Evolutionary conservation across 331 rosid genomes (phyloP).

Genomic region (Erythrophleum ivorense): DNA sequence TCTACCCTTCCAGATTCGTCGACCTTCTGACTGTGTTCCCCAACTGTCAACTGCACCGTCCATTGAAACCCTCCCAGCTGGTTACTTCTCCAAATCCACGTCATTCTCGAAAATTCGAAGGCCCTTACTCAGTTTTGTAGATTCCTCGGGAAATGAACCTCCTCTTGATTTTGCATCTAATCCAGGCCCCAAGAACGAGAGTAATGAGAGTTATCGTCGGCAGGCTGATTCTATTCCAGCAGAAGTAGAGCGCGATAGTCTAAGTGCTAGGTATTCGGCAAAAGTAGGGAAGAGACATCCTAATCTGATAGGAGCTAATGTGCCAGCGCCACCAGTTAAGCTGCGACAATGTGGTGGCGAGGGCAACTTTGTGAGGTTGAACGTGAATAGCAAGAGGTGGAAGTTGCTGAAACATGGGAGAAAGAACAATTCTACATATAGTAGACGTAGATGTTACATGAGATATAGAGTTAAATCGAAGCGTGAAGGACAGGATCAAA

Average conservation of each 20-base stretch:
- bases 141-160: constrained; percentile 42
- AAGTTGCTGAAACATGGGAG: constrained; percentile 61
- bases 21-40: constrained; percentile 48
- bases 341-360: constrained; percentile 53
- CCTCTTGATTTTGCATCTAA: constrained; percentile 27
- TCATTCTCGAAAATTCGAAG: constrained; percentile 71
- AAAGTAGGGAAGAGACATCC: constrained; percentile 48
- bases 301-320: constrained; percentile 68
- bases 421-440: constrained; percentile 43
- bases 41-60: constrained; percentile 47
- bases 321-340: constrained; percentile 55
- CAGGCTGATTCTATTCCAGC: constrained; percentile 30
- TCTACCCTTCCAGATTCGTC: constrained; percentile 71
- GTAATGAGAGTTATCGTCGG: constrained; percentile 7
- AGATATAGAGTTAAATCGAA: constrained; percentile 49
- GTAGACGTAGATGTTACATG: constrained; percentile 48
- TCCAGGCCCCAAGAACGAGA: constrained; percentile 18
- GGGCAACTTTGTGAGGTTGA: constrained; percentile 85
- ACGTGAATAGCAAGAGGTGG: constrained; percentile 57
- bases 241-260: constrained; percentile 31
- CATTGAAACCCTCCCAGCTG: constrained; percentile 66
- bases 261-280: constrained; percentile 8
- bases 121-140: constrained; percentile 42
- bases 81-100: constrained; percentile 59
- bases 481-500: constrained; percentile 45